Base-by-base conservation (phyloP, 768 basidiomycete species). In the Pulveroboletus sp. region DNA sequence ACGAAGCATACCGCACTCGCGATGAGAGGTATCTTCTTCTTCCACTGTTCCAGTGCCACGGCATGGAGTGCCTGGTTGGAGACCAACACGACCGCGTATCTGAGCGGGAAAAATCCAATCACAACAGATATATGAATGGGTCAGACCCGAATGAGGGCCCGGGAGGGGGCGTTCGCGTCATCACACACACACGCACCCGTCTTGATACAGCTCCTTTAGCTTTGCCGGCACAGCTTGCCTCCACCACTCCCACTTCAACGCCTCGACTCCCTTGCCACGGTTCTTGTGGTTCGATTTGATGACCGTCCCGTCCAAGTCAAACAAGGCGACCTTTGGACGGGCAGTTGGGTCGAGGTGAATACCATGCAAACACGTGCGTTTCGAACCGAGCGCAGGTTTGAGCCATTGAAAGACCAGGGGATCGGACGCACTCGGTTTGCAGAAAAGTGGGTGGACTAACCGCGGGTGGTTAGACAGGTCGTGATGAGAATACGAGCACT, bases 301-400 rank as follows among this genome's bases (percentile, higher is more conserved):
- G 51, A 94, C 58, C 0, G 91, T 93, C 3, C 89, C 91, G 62
- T 96, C 93, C 21, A 96, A 71, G 65, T 96, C 93, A 54, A 93
- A 88, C 11, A 83, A 78, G 9, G 89, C 86, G 30, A 92, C 78
- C 56, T 83, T 86, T n/a, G 73, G 32, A 1, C 67, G 69, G 8
- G 72, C 68, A 11, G 67, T 46, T 0, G 70, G 66, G 38, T 50
- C 50, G 37, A 72, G 61, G 46, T 69, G 59, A 24, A 61, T 46
- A n/a, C 65, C 70, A 38, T 72, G 61, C 12, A 72, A 50, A 57
- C 71, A 73, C 5, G 69, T 66, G 18, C 65, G 61, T 39, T 68
- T 64, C n/a, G 63, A 58, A 0, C 71, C 71, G 38, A 71, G 59
- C 15, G 68, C 52, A 14, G 71, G 61, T 40, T 69, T 69, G 52